Evolutionary conservation across 768 basidiomycete genomes (phyloP), one percentile per base, ranked within the genome.

Genomic region (Astraeus odoratus): DNA sequence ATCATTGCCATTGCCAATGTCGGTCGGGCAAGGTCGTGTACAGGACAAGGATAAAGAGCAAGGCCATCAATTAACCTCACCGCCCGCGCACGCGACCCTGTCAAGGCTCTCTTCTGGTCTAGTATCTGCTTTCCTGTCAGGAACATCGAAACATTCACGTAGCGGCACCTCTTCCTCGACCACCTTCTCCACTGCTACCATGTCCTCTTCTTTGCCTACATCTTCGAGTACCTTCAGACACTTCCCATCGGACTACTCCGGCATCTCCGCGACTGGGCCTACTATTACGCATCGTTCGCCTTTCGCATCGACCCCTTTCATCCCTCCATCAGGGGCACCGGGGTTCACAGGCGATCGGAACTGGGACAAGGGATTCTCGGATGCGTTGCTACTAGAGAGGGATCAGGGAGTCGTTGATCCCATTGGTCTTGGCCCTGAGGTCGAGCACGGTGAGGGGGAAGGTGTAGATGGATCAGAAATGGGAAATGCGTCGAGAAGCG

Each of bases 321-420:
- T 67, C 15, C 74, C 65, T 39, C 73, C 81, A 0, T 66, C 57
- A 42, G 80, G 89, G n/a, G 90, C 89, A 1, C 89, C 89, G 1
- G 90, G 86, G 5, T 89, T 83, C 52, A 69, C 63, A 12, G 84
- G 84, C 0, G 84, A 86, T 38, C 62, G 66, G 13, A 70, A 58
- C 9, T 78, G 88, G 88, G 80, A 90, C 59, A 80, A 77, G 43
- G 79, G 81, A 0, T 81, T 70, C 54, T 80, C 76, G 1, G 68
- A 67, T 2, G 68, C 69, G 24, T 58, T 79, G 30, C 68, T 69
- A 39, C 58, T 59, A 2, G 80, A 80, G 44, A 55, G 58, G 27
- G 51, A 58, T 26, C 48, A 35, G 20, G 64, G 68, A 8, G 60
- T 78, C 2, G 70, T 70, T 0, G 68, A 69, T 24, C 60, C 75